A percentile compares a stretch with the other conserved stretches of the same genome.
phyloP scores from a whole-genome alignment of 2,329 filamentous ascomycete species.

The Colletotrichum incanum region DNA sequence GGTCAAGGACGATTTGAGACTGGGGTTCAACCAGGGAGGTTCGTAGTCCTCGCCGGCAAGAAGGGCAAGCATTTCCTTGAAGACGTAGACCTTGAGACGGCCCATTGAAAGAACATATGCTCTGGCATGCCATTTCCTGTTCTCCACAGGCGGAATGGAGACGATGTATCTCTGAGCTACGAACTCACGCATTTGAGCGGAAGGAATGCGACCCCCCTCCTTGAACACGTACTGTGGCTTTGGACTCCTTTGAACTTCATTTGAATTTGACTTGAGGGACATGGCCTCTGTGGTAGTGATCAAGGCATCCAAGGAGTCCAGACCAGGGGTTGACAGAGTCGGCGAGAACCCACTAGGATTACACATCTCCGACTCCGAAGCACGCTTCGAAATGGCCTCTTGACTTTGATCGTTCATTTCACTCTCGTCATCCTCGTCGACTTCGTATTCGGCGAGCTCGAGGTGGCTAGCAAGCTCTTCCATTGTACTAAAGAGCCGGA shows the following conservation, averaged over 20 bases:
- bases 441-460: constrained; percentile 54
- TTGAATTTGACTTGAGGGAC: background rate
- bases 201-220: constrained; percentile 54
- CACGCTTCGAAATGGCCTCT: constrained; percentile 17
- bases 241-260: constrained; percentile 3
- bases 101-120: constrained; percentile 56
- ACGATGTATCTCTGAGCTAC: constrained; percentile 57
- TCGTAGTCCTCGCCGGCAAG: constrained; percentile 54
- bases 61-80: constrained; percentile 54
- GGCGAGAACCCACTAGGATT: constrained; percentile 43
- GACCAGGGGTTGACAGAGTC: constrained; percentile 47
- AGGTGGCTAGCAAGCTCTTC: constrained; percentile 54
- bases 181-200: constrained; percentile 55
- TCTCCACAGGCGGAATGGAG: constrained; percentile 50
- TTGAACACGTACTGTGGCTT: constrained; percentile 49
- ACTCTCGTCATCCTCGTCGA: constrained; percentile 49
- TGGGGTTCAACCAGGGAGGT: constrained; percentile 55
- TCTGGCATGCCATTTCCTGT: constrained; percentile 56
- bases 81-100: constrained; percentile 56
- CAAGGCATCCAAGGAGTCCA: constrained; percentile 50
- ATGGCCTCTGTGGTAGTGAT: constrained; percentile 50
- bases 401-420: constrained; percentile 40
- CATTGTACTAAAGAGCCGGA: constrained; percentile 57
- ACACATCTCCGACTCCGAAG: constrained; percentile 19
- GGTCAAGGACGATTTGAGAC: constrained; percentile 53